Percentiles rank a stretch among this genome's conserved stretches.
phyloP scores from a whole-genome alignment of 768 basidiomycete genomes.

The Pleurotus eryngii region DNA sequence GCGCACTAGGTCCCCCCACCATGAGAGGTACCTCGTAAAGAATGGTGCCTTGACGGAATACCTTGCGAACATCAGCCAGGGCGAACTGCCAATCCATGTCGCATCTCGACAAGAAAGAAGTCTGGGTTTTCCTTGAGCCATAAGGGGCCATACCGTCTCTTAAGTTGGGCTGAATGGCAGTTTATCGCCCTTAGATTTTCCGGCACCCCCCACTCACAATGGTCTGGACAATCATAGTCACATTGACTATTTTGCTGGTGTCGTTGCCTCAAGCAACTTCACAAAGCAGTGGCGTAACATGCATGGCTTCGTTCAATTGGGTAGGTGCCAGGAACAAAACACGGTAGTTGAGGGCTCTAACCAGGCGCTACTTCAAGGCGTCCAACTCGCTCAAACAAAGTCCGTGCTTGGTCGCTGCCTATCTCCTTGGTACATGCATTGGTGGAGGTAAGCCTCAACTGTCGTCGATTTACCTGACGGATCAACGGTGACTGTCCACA shows the following conservation, averaged over 20 bases:
- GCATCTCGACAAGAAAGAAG: neutral
- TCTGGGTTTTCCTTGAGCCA: too few relatives aligned
- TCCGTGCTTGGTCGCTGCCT: conserved; percentile 30
- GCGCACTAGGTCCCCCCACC: neutral
- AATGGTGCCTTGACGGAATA: conserved; percentile 2
- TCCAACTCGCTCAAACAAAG: conserved; percentile 44
- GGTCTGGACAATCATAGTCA: conserved; percentile 20
- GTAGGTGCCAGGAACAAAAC: conserved; percentile 18
- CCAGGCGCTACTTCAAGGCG: conserved; percentile 21
- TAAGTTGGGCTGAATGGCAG: too few relatives aligned
- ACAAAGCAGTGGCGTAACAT: conserved; percentile 37
- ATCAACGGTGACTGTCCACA: conserved; percentile 11
- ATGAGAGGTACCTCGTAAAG: neutral
- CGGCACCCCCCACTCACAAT: conserved; percentile 13
- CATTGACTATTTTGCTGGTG: conserved; percentile 16
- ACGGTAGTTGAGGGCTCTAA: neutral
- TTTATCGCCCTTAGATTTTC: neutral
- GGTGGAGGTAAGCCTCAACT: conserved; percentile 21
- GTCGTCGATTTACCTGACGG: neutral
- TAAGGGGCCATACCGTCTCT: too few relatives aligned
- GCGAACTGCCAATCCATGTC: conserved; percentile 9
- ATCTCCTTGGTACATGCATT: conserved; percentile 30
- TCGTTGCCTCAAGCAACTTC: conserved; percentile 17
- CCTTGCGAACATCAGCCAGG: neutral
- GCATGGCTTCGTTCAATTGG: conserved; percentile 40